A percentile compares a stretch with the other conserved stretches of the same genome.
phyloP scores from a whole-genome alignment of 2,329 filamentous ascomycete species.

The Fusarium nematophilum region DNA sequence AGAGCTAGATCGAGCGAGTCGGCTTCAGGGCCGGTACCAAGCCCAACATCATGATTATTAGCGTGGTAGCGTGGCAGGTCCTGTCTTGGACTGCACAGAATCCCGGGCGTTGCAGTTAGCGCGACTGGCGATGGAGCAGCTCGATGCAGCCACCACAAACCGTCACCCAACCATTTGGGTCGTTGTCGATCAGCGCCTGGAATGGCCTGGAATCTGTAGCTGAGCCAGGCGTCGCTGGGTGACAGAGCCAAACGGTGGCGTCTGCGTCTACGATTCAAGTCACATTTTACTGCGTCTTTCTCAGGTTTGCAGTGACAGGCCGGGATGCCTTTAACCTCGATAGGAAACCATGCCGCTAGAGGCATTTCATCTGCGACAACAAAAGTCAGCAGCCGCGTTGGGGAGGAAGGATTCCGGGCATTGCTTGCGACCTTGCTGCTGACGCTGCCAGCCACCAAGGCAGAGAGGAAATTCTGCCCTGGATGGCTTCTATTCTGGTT shows the following conservation, averaged over 20 bases:
- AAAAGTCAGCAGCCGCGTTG: not conserved
- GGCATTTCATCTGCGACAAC: slow-evolving; percentile 3
- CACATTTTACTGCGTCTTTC: slow-evolving; percentile 32
- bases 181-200: slow-evolving; percentile 37
- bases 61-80: slow-evolving; percentile 23
- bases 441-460: not conserved
- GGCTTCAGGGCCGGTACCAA: slow-evolving; percentile 31
- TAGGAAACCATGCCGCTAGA: slow-evolving; percentile 15
- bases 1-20: slow-evolving; percentile 19
- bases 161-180: slow-evolving; percentile 33
- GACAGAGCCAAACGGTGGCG: slow-evolving; percentile 34
- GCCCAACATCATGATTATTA: slow-evolving; percentile 34
- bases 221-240: slow-evolving; percentile 16
- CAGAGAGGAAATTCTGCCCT: not conserved
- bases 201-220: slow-evolving; percentile 37
- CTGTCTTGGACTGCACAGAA: not conserved
- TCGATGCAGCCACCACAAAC: slow-evolving; percentile 29
- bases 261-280: slow-evolving; percentile 33
- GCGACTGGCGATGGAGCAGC: slow-evolving; percentile 29
- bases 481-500: not conserved
- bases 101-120: slow-evolving; percentile 35
- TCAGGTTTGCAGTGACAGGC: slow-evolving; percentile 23
- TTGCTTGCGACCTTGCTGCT: not conserved
- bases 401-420: not conserved
- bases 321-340: slow-evolving; percentile 22